A percentile compares a stretch with the other conserved stretches of the same genome.
phyloP scores from a whole-genome alignment of 2,329 filamentous ascomycete genomes.

The Teratosphaeria gauchensis region DNA sequence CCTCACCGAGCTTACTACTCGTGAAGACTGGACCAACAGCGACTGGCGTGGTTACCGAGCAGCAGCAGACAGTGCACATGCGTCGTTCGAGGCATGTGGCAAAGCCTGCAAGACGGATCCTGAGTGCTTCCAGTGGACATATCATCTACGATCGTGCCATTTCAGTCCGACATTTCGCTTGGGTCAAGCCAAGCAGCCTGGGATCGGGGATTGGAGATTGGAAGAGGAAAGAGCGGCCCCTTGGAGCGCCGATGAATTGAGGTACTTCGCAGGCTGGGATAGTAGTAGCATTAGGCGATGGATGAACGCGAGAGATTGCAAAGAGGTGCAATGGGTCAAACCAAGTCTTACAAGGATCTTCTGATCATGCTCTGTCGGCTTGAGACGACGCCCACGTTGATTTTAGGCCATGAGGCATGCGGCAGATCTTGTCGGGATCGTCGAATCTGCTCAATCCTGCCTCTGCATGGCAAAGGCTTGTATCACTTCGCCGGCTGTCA shows the following conservation, averaged over 20 bases:
- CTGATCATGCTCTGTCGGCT: background rate
- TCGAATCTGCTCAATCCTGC: too few relatives aligned
- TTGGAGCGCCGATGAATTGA: background rate
- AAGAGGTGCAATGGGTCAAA: background rate
- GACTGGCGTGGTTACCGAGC: slow-evolving; percentile 26
- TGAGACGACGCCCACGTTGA: too few relatives aligned
- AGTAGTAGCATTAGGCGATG: background rate
- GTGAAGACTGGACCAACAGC: slow-evolving; percentile 28
- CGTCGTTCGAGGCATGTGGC: slow-evolving; percentile 26
- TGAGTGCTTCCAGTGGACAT: slow-evolving; percentile 29
- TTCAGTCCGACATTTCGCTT: background rate
- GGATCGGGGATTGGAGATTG: background rate
- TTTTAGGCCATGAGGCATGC: too few relatives aligned
- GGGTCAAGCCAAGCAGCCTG: background rate
- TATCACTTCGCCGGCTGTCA: too few relatives aligned
- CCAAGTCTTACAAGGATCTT: background rate
- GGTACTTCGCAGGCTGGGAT: background rate
- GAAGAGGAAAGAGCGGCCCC: background rate
- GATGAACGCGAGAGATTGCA: background rate
- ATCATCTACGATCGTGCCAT: slow-evolving; percentile 7
- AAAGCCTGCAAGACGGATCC: slow-evolving; percentile 36
- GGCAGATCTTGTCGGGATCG: too few relatives aligned
- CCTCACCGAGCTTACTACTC: slow-evolving; percentile 12
- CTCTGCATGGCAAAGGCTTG: too few relatives aligned
- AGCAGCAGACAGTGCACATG: slow-evolving; percentile 22